Base-by-base conservation (phyloP, 202 grass and related monocot genomes). In the Setaria viridis region DNA sequence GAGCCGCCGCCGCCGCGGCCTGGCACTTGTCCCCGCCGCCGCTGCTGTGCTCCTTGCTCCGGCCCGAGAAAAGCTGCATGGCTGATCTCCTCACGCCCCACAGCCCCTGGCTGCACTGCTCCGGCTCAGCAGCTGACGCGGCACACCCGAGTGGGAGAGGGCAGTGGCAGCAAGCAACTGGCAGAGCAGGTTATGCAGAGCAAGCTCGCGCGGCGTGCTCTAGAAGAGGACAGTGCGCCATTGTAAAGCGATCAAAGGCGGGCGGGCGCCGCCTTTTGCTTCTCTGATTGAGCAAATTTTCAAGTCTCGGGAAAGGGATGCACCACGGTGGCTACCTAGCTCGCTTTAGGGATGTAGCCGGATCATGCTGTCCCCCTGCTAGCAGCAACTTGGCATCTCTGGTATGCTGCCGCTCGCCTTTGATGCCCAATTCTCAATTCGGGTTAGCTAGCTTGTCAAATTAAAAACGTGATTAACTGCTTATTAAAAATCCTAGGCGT, bases 51-150 rank as follows among this genome's bases (percentile, higher is more conserved):
- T 35, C 67, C 87, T 89, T 95, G 83, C 78, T 88, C 87, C 83
- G 79, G 12, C 79, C 77, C 2, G 80, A 91, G 82, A 91, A 93
- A 41, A 89, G 67, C 69, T 91, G 84, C 91, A 95, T 91, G 54
- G 67, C 68, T 78, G 43, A n/a, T 14, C 39, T 2, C 42, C 11
- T 69, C 2, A 34, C 39, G 39, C 39, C 39, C 7, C 62, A 33
- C 72, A 8, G 29, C 17, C 19, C 16, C 4, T 25, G 25, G 25
- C 25, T 25, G 25, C 25, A 25, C 0, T 25, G 25, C 0, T 25
- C 39, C 39, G 39, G 39, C 39, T 41, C 39, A 6, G 5, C 39
- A 41, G 39, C 39, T 41, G 39, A 25, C 11, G 54, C 77, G 14
- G 21, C 66, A 29, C 20, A 11, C 39, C 39, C 62, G 15, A 11